Evolutionary conservation across 768 basidiomycete genomes (phyloP), one percentile per base, ranked within the genome.

Genomic region (Boletus pseudopeckii): DNA sequence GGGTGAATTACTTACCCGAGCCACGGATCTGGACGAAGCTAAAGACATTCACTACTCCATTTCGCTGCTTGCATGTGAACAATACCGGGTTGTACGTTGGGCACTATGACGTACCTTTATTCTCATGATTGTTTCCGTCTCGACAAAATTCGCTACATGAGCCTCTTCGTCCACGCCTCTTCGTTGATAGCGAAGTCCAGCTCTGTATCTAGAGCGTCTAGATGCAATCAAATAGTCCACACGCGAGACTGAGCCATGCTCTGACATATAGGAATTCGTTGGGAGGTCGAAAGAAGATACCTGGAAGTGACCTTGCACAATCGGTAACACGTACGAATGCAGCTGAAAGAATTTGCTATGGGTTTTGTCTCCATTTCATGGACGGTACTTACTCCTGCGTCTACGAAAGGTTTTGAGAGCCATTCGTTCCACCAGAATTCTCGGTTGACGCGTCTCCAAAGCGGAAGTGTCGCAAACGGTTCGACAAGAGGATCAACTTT

Each of bases 361-460:
- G 1, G 7, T 10, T 33, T 17, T 28, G 30, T 49, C 44, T 37
- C 48, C 42, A 36, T 22, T 50, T 53, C 42, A 38, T 26, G 28
- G 20, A 50, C 24, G 39, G 17, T 15, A 71, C 81, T 53, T 72
- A 93, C 92, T 20, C 94, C 93, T 42, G 86, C 86, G 56, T 98
- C 92, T 37, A 92, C 75, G 59, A 99, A 88, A 2, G 90, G 86
- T 59, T 87, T 87, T 26, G 82, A 78, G 53, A 98, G 78, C 79
- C 84, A 85, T 62, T 93, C 90, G 64, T 98, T 99, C 92, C 94
- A 98, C 90, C 94, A 98, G 68, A 92, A 98, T 40, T 89, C 86
- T 44, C 80, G 79, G 61, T 98, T 92, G 1, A 93, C 90, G 13
- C 93, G 77, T 26, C 93, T 80, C 94, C 96, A 98, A 4, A 98